Evolutionary conservation across 805 yeast genomes (phyloP), one percentile per base, ranked within the genome.

Genomic region (Yamadazyma sp.): DNA sequence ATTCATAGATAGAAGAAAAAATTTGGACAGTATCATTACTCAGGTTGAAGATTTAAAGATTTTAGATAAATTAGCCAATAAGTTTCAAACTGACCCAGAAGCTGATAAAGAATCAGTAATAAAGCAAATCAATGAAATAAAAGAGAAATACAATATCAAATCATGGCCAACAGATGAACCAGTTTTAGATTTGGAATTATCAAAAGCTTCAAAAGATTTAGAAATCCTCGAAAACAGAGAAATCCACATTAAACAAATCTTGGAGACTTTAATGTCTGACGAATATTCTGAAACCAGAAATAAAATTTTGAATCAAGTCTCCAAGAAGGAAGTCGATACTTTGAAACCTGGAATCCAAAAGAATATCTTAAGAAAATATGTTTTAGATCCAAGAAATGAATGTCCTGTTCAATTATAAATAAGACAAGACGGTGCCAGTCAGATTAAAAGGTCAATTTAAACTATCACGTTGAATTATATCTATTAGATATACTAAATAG

Each of bases 351-450:
- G 70, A 55, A 76, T 80, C 15, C 78, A 71, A 53, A 86, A 84
- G 65, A 88, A 88, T 57, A 59, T 86, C 30, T 58, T 44, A 48
- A 73, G 87, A 54, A 85, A 83, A 59, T 80, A 72, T 55, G 62
- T 78, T 18, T 61, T 73, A 47, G 62, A 66, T 33, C 43, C 49
- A 4, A 44, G 41, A 14, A 57, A 57, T 35, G 54, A 53, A 27
- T 45, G 52, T 30, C 62, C 62, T 23, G 52, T 39, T 10, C 29
- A 33, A n/a, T 29, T 38, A 19, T 32, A 12, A 25, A n/a, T n/a
- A n/a, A n/a, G n/a, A n/a, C n/a, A 11, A 5, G 23, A n/a, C n/a
- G n/a, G n/a, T n/a, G n/a, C n/a, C n/a, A n/a, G n/a, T n/a, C n/a
- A n/a, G n/a, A n/a, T n/a, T n/a, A n/a, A n/a, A n/a, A n/a, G n/a